Evolutionary conservation across 2,329 filamentous ascomycete species (phyloP), one percentile per base, ranked within the genome.

Genomic region (Hypoxylon sp.): DNA sequence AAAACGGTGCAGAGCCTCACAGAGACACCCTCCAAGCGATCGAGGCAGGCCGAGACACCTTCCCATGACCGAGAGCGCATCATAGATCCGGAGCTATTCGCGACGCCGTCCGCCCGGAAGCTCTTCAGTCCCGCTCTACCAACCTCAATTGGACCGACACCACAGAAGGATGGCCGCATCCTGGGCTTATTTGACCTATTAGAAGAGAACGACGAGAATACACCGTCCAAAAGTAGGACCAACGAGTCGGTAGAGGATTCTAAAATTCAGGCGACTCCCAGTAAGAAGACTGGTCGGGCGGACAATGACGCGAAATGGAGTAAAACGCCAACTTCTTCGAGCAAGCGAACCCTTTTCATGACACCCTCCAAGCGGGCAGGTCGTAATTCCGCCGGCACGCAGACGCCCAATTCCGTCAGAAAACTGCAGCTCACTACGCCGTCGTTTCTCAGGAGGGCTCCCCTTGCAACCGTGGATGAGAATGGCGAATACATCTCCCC

Each of bases 121-220:
- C 77, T 88, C 4, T 88, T 88, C 69, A 86, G 83, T 54, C 83
- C 86, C 1, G 75, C 75, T 0, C 78, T 81, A 9, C 83, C 84
- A 2, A 86, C 83, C 4, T 83, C 81, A 0, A 83, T 95, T 59
- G 90, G 89, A 2, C 91, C 91, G 1, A 95, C 91, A 10, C 91
- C 91, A 2, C 91, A 94, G 69, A 86, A 87, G 60, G 89, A 94
- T 71, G 91, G 91, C 23, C 84, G 85, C 17, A 87, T 92, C 1
- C 79, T 95, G 2, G 90, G 91, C 3, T 76, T 95, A 15, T 95
- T 95, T 70, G 91, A 94, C 69, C 75, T 89, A 9, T 76, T 92
- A 6, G 76, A 79, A 21, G 79, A 83, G 54, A 77, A 78, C 37
- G 78, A 79, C 18, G 73, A 79, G 20, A 77, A 76, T 26, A 82